Conservation (phyloP, 257 asterid genomes). For the Schizonepeta tenuifolia region DNA sequence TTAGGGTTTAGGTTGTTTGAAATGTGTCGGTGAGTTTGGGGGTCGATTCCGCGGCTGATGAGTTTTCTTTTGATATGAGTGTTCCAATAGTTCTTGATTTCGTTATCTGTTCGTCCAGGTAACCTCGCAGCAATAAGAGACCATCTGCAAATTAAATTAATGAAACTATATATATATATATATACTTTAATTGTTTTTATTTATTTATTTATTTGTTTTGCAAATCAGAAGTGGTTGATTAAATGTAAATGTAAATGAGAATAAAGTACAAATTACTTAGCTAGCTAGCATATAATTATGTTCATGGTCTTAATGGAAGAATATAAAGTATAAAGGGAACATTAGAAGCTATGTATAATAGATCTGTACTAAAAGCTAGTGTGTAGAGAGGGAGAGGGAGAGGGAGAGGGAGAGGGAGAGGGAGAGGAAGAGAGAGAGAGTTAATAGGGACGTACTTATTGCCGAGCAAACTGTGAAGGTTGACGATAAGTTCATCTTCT, state of each 20-base stretch:
- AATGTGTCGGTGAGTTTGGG: neutral
- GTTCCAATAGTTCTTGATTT: constrained; percentile 15
- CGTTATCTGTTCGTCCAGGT: neutral
- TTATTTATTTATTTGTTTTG: too few species aligned
- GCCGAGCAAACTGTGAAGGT: constrained; percentile 16
- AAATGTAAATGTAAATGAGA: too few species aligned
- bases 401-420: neutral
- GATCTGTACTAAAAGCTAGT: too few species aligned
- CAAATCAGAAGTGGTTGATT: too few species aligned
- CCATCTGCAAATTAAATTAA: neutral
- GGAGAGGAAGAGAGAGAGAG: neutral
- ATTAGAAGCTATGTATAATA: too few species aligned
- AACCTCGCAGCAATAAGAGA: neutral
- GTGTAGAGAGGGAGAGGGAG: too few species aligned
- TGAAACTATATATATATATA: too few species aligned
- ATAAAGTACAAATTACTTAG: too few species aligned
- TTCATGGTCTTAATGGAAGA: neutral
- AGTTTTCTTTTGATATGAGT: neutral
- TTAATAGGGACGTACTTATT: neutral
- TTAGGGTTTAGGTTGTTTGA: neutral
- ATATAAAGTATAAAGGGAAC: too few species aligned
- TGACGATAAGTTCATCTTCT: constrained; percentile 10
- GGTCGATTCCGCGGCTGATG: constrained; percentile 10
- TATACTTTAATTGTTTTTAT: too few species aligned
- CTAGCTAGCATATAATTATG: neutral